phyloP scores from a whole-genome alignment of 805 yeast species.

The Millerozyma miso region DNA sequence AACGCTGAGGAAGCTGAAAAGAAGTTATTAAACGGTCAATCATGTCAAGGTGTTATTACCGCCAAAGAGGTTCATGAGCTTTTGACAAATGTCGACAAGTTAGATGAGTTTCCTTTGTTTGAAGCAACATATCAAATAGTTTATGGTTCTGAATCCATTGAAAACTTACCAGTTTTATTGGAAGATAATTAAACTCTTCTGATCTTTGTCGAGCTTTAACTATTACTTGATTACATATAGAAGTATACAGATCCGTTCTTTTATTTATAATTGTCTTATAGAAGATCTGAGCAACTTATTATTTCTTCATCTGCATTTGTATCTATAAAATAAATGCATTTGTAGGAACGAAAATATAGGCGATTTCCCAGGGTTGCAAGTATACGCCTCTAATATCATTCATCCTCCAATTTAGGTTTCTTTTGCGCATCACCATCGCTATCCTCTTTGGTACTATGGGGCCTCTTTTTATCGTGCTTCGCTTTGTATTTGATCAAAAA shows the following conservation, averaged over 20 bases:
- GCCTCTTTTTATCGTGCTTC: slow-evolving; percentile 25
- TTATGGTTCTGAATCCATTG: slow-evolving; percentile 69
- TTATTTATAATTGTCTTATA: not conserved
- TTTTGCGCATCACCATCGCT: not conserved
- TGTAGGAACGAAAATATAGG: not conserved
- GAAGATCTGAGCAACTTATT: not conserved
- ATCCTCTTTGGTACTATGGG: slow-evolving; percentile 5
- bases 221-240: not conserved
- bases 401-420: not conserved
- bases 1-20: slow-evolving; percentile 79
- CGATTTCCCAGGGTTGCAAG: not conserved
- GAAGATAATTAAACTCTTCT: slow-evolving; percentile 25
- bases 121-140: slow-evolving; percentile 79
- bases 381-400: not conserved
- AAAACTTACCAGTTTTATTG: slow-evolving; percentile 67
- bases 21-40: slow-evolving; percentile 87
- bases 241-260: not conserved
- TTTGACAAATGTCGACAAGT: slow-evolving; percentile 48
- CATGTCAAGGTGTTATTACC: slow-evolving; percentile 93
- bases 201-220: not conserved
- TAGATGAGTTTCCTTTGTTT: slow-evolving; percentile 76
- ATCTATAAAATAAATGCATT: not conserved
- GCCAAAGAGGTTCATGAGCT: slow-evolving; percentile 88
- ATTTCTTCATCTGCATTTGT: not conserved
- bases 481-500: slow-evolving; percentile 46